Percentiles rank a stretch among this genome's conserved stretches.
Conservation (phyloP, 441 rosid genomes). For the Biscutella laevigata region DNA sequence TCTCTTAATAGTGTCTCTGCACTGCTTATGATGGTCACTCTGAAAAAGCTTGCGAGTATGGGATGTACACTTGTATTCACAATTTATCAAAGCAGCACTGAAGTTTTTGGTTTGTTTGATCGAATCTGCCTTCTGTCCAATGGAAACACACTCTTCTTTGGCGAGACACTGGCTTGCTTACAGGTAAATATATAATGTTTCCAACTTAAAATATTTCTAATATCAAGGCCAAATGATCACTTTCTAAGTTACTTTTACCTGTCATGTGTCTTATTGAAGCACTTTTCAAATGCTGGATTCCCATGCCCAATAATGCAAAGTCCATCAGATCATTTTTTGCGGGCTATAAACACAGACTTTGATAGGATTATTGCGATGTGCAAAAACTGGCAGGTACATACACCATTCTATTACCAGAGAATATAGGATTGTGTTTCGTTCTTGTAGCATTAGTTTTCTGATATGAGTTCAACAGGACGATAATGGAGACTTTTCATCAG, state of each 20-base stretch:
- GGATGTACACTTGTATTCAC: slow-evolving; percentile 95
- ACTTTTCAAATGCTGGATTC: slow-evolving; percentile 98
- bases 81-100: slow-evolving; percentile 89
- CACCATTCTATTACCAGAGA: neutral
- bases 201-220: neutral
- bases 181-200: slow-evolving; percentile 41
- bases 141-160: slow-evolving; percentile 94
- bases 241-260: slow-evolving; percentile 23
- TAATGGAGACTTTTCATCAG: slow-evolving; percentile 93
- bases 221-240: neutral
- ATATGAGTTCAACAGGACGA: slow-evolving; percentile 55
- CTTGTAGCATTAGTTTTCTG: neutral
- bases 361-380: slow-evolving; percentile 99
- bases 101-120: slow-evolving; percentile 98
- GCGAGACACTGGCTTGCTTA: slow-evolving; percentile 96
- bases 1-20: slow-evolving; percentile 71
- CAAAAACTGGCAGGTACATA: slow-evolving; percentile 91
- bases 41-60: slow-evolving; percentile 90
- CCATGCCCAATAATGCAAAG: slow-evolving; percentile 99
- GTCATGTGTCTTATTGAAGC: slow-evolving; percentile 44
- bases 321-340: slow-evolving; percentile 96
- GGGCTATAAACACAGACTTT: slow-evolving; percentile 95
- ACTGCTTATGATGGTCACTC: slow-evolving; percentile 96
- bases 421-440: neutral
- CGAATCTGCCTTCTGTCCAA: slow-evolving; percentile 93